Evolutionary conservation across 148 eudicot genomes (phyloP).

Genomic region (Simmondsia chinensis): DNA sequence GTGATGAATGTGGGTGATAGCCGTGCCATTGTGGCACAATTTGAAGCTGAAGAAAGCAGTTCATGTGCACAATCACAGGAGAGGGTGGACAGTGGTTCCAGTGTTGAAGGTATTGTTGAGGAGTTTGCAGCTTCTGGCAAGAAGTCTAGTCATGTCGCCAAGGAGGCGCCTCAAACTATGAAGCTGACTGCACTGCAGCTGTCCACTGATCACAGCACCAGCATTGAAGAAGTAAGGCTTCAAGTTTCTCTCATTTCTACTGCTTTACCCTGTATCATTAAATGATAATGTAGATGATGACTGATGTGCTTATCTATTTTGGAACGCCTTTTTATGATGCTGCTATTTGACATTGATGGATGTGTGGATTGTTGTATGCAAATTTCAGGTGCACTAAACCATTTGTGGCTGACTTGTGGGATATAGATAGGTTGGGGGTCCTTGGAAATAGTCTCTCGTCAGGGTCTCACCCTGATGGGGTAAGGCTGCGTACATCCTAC

Average conservation of each 20-base stretch:
- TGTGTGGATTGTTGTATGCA: background rate
- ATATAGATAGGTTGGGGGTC: too few relatives aligned
- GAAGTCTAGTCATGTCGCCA: constrained; percentile 22
- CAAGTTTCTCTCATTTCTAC: constrained; percentile 1
- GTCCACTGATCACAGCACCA: constrained; percentile 96
- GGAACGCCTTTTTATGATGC: constrained; percentile 4
- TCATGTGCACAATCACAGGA: constrained; percentile 17
- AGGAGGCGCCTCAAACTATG: constrained; percentile 36
- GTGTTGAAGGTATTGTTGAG: constrained; percentile 62
- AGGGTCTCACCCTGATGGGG: too few relatives aligned
- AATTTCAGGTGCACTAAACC: too few relatives aligned
- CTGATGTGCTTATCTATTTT: too few relatives aligned
- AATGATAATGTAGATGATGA: background rate
- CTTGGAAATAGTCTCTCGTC: too few relatives aligned
- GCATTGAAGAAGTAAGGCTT: constrained; percentile 76
- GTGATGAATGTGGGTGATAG: constrained; percentile 99
- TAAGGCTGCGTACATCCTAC: too few relatives aligned
- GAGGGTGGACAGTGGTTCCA: constrained; percentile 22
- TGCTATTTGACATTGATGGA: constrained; percentile 4
- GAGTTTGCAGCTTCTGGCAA: constrained; percentile 32
- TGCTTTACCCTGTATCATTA: background rate
- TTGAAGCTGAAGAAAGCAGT: constrained; percentile 33
- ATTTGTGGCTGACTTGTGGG: too few relatives aligned
- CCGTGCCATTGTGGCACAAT: constrained; percentile 93
- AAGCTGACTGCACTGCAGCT: constrained; percentile 79